Evolutionary conservation across 2,329 filamentous ascomycete species (phyloP).

Genomic region (Nigrospora osmanthi): DNA sequence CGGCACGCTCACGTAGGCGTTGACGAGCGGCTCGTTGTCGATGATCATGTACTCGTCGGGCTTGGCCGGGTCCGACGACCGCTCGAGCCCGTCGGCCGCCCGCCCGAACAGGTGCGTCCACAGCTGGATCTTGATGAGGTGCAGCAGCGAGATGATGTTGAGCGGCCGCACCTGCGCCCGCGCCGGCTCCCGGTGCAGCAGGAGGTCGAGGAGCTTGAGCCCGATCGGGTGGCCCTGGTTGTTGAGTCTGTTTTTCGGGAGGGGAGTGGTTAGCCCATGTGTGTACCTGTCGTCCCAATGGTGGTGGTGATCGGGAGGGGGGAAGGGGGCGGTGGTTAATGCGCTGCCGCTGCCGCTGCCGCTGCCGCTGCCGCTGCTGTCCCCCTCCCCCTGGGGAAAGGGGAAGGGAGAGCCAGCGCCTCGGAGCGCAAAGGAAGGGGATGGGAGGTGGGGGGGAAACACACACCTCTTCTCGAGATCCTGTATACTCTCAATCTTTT

Average conservation of each 20-base stretch:
- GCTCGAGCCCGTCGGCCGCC: constrained; percentile 87
- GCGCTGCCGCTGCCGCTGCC: background rate
- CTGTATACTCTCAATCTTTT: constrained; percentile 82
- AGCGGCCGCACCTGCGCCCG: constrained; percentile 71
- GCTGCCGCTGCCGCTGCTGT: no score
- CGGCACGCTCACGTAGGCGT: constrained; percentile 86
- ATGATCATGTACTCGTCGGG: constrained; percentile 98
- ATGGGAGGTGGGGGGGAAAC: background rate
- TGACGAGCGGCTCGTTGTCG: constrained; percentile 95
- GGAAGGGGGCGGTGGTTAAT: no score
- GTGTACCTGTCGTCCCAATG: no score
- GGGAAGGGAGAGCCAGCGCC: no score
- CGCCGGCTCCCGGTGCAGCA: constrained; percentile 73
- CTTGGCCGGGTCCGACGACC: constrained; percentile 71
- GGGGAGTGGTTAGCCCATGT: background rate
- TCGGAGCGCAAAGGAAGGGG: no score
- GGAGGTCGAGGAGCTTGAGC: constrained; percentile 87
- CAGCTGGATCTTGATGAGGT: constrained; percentile 88
- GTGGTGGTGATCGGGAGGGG: background rate
- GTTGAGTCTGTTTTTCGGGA: constrained; percentile 58
- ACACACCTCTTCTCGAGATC: constrained; percentile 82
- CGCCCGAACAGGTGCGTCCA: constrained; percentile 91
- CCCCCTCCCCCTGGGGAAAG: no score
- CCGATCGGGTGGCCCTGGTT: constrained; percentile 89
- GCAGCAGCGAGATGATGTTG: constrained; percentile 82